These are phyloP conservation scores for Verticillium zaregamsianum DNA, from an alignment of 2,329 filamentous ascomycete species.

Conservation along the genomic window DNA sequence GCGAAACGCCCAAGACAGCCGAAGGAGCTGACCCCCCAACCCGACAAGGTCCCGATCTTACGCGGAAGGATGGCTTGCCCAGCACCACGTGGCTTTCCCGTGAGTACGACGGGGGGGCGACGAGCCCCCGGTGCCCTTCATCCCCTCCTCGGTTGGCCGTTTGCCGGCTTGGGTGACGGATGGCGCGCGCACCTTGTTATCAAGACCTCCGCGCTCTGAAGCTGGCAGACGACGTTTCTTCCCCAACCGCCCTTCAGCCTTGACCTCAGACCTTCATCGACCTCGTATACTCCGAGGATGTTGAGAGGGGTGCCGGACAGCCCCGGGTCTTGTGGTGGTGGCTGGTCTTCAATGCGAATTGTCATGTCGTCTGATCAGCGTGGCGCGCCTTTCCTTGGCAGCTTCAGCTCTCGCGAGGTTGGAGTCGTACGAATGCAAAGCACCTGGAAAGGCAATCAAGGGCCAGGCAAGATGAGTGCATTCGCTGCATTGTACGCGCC, in stretches of 20 bases:
- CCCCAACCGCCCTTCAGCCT: neutral
- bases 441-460: neutral
- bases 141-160: neutral
- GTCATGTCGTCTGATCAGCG: neutral
- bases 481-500: neutral
- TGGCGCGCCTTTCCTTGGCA: neutral
- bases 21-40: neutral
- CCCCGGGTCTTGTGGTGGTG: neutral
- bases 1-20: neutral
- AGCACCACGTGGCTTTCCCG: neutral
- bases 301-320: too few species aligned
- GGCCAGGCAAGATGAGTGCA: neutral
- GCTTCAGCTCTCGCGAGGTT: neutral
- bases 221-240: neutral
- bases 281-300: neutral
- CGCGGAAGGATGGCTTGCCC: neutral
- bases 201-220: neutral
- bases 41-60: neutral
- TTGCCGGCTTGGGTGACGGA: neutral
- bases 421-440: neutral
- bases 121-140: neutral
- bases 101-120: neutral
- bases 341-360: neutral
- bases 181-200: neutral
- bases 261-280: neutral